phyloP scores from a whole-genome alignment of 352 stramenopile species.

The Phytophthora gonapodyides region DNA sequence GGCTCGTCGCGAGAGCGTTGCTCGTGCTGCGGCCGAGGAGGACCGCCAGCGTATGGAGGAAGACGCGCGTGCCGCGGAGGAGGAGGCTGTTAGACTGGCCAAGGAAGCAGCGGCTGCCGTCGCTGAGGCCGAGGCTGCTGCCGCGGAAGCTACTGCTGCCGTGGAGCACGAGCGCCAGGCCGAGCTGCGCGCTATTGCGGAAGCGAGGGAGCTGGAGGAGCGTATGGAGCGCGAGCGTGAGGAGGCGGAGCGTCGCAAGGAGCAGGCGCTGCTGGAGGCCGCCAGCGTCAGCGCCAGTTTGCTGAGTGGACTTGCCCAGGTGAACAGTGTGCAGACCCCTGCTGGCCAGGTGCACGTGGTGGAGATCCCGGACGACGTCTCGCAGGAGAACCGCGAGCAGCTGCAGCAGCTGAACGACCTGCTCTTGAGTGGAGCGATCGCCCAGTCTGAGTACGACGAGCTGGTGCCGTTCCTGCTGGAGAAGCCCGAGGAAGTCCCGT shows the following conservation, averaged over 20 bases:
- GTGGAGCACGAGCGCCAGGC: conserved; percentile 84
- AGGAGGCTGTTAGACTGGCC: conserved; percentile 70
- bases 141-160: conserved; percentile 74
- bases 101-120: conserved; percentile 64
- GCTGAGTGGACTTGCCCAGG: conserved; percentile 74
- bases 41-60: conserved; percentile 82
- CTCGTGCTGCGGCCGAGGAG: conserved; percentile 60
- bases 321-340: conserved; percentile 73
- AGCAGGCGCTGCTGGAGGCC: conserved; percentile 62
- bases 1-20: conserved; percentile 76
- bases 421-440: conserved; percentile 80
- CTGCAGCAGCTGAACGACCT: conserved; percentile 87
- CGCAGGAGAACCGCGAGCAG: conserved; percentile 87
- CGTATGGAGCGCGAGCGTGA: conserved; percentile 57
- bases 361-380: conserved; percentile 82
- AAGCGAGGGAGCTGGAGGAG: conserved; percentile 78
- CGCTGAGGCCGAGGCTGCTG: conserved; percentile 65
- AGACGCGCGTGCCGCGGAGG: conserved; percentile 71
- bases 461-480: conserved; percentile 88
- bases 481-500: conserved; percentile 56
- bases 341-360: conserved; percentile 80
- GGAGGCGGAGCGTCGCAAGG: conserved; percentile 68
- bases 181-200: conserved; percentile 78
- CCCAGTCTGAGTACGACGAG: conserved; percentile 86
- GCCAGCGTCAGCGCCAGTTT: conserved; percentile 80